Percentiles rank a stretch among this genome's conserved stretches.
Evolutionary conservation across 73 alveolate genomes (phyloP).

Genomic region (Paramecium primaurelia): DNA sequence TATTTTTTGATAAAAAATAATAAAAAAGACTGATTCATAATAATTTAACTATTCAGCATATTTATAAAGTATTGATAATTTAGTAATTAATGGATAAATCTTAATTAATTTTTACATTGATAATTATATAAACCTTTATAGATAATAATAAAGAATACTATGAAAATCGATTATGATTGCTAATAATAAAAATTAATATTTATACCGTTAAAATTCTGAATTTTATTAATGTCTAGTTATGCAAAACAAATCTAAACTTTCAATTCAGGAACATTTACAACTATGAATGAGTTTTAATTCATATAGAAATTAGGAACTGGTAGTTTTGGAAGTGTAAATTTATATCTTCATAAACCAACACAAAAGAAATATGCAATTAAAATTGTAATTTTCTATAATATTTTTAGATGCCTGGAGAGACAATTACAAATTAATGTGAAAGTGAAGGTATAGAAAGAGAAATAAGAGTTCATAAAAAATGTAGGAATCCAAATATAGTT

Average conservation of each 20-base stretch:
- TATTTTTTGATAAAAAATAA: neutral
- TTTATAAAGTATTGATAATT: neutral
- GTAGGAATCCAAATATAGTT: neutral
- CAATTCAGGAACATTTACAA: conserved; percentile 20
- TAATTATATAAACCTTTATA: neutral
- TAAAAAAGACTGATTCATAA: neutral
- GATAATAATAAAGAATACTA: neutral
- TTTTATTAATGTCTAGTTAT: neutral
- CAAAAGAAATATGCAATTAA: conserved; percentile 48
- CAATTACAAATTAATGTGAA: neutral
- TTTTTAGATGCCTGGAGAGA: conserved; percentile 38
- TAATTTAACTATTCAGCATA: neutral
- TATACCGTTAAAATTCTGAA: neutral
- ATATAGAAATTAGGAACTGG: conserved; percentile 50
- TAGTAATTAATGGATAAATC: neutral
- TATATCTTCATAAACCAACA: conserved; percentile 16
- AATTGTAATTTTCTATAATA: neutral
- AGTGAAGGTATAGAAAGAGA: conserved; percentile 57
- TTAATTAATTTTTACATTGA: neutral
- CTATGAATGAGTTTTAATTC: conserved; percentile 19
- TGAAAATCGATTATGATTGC: neutral
- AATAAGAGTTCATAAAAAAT: conserved; percentile 44
- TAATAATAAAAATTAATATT: neutral
- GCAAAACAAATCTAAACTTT: neutral
- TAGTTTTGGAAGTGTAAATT: conserved; percentile 48